Evolutionary conservation across 192 early-diverging fungal genomes (phyloP), one percentile per base, ranked within the genome.

Genomic region (Diversispora eburnea): DNA sequence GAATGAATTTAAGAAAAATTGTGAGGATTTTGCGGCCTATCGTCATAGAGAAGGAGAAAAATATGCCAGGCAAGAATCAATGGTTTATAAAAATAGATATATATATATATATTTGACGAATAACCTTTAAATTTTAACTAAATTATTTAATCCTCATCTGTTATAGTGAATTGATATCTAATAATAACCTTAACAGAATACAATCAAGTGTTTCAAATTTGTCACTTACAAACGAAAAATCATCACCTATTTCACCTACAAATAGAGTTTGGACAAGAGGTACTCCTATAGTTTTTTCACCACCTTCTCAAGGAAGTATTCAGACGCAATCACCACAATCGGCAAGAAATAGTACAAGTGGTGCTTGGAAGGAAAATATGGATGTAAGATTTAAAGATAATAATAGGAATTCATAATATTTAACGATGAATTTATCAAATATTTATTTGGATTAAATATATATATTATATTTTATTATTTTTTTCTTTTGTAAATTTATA

Each of bases 241-340:
- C 25, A 33, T 33, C 25, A 48, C 47, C 65, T 48, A n/a, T 46
- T 48, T 51, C 64, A 3, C 64, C 67, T 54, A 39, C 10, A 41
- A 5, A 22, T 13, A n/a, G 3, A 20, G 22, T 47, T n/a, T 69
- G 67, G 67, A 69, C 3, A 15, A 49, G 17, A 39, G 33, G 51
- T 55, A 55, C 46, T 48, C 67, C 48, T 33, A 49, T 69, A 49
- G 42, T 19, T 25, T 69, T 69, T 42, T n/a, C 33, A 55, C 48
- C 67, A 33, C 22, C 48, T 39, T 54, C 67, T n/a, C 33, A 13
- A 5, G 65, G 47, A 45, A 19, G 49, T 51, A 12, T 7, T 8
- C 15, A 12, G 39, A 48, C 51, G 17, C 43, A 8, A 51, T 20
- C 9, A 33, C 51, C 67, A 41, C 43, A 19, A 66, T 33, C 46